Conservation (phyloP, 164 flowering plant species). For the Brasenia schreberi region DNA sequence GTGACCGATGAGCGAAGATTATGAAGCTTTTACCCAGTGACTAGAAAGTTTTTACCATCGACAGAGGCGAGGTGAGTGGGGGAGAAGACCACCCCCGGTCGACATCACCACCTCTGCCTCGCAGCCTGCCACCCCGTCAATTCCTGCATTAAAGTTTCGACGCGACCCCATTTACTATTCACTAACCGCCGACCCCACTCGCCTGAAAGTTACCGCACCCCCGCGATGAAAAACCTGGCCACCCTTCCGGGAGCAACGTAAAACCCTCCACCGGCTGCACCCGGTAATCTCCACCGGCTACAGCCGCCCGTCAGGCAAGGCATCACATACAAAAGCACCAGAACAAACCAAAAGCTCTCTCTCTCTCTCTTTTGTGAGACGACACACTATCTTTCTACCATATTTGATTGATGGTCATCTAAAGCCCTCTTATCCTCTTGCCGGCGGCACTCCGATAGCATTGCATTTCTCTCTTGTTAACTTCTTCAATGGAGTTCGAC, state of each 20-base stretch:
- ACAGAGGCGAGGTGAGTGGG: too few species aligned
- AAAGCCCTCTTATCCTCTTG: background rate
- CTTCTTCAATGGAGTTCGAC: slow-evolving; percentile 26
- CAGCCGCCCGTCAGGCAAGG: too few species aligned
- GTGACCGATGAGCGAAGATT: too few species aligned
- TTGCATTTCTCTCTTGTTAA: slow-evolving; percentile 61
- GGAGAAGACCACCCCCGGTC: background rate
- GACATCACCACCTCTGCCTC: background rate
- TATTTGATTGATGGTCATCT: background rate
- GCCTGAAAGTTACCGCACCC: background rate
- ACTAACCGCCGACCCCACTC: background rate
- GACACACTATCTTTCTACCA: background rate
- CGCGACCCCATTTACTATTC: background rate
- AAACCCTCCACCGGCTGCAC: background rate
- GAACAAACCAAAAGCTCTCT: background rate
- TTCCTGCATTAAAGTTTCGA: background rate
- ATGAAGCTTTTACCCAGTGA: too few species aligned
- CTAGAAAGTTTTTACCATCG: too few species aligned
- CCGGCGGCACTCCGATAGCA: slow-evolving; percentile 6
- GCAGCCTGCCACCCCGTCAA: background rate
- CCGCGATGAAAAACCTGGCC: background rate
- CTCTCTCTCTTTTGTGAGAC: background rate
- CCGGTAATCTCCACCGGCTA: background rate
- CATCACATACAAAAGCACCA: background rate
- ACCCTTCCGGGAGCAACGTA: background rate